Conservation (phyloP, 2,329 filamentous ascomycete species). For the Pestalotiopsis sp. region DNA sequence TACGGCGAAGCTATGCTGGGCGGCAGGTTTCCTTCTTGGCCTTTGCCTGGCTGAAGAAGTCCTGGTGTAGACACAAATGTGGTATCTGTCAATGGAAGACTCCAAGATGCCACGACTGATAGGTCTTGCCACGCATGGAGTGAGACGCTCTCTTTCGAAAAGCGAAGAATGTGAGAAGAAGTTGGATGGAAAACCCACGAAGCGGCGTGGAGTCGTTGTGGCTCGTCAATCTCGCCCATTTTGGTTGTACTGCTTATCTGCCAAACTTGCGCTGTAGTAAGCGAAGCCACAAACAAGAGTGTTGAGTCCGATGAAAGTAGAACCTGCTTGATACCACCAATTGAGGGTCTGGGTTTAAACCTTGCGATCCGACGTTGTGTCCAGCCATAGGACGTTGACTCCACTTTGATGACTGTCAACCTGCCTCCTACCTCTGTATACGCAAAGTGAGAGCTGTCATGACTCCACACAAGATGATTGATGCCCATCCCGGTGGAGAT, state of each 20-base stretch:
- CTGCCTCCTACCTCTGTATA: constrained; percentile 7
- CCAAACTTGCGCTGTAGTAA: background rate
- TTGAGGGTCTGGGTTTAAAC: background rate
- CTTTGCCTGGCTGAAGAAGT: background rate
- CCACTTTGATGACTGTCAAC: background rate
- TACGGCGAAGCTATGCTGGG: background rate
- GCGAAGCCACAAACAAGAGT: background rate
- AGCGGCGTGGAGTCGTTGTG: background rate
- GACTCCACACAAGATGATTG: constrained; percentile 10
- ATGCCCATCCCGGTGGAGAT: constrained; percentile 3
- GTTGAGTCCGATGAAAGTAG: background rate
- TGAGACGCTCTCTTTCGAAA: background rate
- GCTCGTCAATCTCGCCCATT: background rate
- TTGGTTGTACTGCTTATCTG: background rate
- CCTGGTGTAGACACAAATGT: background rate
- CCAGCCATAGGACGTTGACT: background rate
- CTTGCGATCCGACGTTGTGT: background rate
- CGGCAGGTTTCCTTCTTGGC: too few species aligned
- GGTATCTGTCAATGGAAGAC: background rate
- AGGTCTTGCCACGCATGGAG: background rate
- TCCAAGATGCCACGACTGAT: background rate
- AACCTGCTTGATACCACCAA: background rate
- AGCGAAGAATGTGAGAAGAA: background rate
- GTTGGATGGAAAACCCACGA: background rate
- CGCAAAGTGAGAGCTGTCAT: background rate